A percentile compares a stretch with the other conserved stretches of the same genome.
These are phyloP conservation scores for Phytophthora crassamura DNA, from an alignment of 352 stramenopile genomes.

Conservation along the genomic window DNA sequence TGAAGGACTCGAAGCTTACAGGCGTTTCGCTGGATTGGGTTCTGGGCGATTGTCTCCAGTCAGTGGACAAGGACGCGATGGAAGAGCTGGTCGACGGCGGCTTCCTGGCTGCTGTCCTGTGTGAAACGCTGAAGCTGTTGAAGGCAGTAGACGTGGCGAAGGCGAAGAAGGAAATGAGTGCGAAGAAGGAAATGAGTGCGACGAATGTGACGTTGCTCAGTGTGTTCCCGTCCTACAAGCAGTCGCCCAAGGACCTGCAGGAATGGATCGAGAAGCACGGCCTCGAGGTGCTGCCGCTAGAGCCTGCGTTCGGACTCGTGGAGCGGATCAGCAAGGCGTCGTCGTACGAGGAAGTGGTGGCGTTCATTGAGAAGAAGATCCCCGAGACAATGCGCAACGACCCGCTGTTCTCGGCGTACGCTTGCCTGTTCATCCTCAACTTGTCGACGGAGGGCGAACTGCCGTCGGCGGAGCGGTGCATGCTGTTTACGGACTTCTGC, in stretches of 20 bases:
- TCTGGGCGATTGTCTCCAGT: slow-evolving; percentile 51
- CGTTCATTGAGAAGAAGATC: slow-evolving; percentile 66
- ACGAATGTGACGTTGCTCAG: slow-evolving; percentile 66
- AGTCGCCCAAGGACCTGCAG: slow-evolving; percentile 57
- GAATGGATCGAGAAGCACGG: slow-evolving; percentile 74
- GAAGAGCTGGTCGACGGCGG: slow-evolving; percentile 78
- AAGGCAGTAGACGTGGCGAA: slow-evolving; percentile 50
- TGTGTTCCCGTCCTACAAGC: slow-evolving; percentile 63
- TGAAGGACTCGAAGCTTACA: slow-evolving; percentile 60
- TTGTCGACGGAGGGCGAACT: slow-evolving; percentile 56
- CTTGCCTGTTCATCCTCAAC: slow-evolving; percentile 72
- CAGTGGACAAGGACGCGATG: slow-evolving; percentile 61
- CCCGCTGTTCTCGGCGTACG: slow-evolving; percentile 65
- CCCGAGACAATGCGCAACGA: slow-evolving; percentile 56
- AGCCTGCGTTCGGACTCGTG: slow-evolving; percentile 66
- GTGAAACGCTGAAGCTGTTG: slow-evolving; percentile 56
- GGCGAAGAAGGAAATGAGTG: slow-evolving; percentile 53
- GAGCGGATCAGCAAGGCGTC: slow-evolving; percentile 48
- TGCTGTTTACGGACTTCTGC: slow-evolving; percentile 80
- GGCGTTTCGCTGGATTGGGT: slow-evolving; percentile 79
- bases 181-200: slow-evolving; percentile 54
- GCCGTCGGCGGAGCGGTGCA: slow-evolving; percentile 64
- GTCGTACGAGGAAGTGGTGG: slow-evolving; percentile 59
- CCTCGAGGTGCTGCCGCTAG: slow-evolving; percentile 60
- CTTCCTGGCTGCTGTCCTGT: slow-evolving; percentile 62